Evolutionary conservation across 106 monocot genomes (phyloP).

Genomic region (Triglochin maritima): DNA sequence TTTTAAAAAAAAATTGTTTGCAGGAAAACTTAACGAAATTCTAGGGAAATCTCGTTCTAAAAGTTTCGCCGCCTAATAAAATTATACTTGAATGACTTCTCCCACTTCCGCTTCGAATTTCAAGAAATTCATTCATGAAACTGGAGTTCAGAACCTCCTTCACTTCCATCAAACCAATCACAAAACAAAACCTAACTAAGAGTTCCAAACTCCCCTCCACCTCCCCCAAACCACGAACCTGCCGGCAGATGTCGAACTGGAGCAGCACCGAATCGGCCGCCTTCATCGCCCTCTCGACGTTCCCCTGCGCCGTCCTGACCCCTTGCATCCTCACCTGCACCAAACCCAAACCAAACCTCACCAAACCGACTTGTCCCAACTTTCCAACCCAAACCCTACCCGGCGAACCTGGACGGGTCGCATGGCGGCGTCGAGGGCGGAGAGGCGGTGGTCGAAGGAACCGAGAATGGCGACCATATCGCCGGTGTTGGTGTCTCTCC

Average conservation of each 20-base stretch:
- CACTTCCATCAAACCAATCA: background rate
- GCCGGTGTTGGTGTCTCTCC: constrained; percentile 35
- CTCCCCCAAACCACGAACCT: constrained; percentile 3
- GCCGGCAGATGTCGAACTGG: constrained; percentile 16
- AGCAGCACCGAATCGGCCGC: constrained; percentile 12
- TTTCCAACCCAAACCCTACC: background rate
- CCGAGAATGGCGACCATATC: constrained; percentile 32
- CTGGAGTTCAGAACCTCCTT: background rate
- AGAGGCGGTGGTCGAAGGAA: constrained; percentile 29
- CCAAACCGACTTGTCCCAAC: background rate
- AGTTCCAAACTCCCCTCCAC: background rate
- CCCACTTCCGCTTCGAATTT: too few species aligned
- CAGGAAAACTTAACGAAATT: too few species aligned
- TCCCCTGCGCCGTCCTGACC: constrained; percentile 13
- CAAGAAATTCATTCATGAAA: too few species aligned
- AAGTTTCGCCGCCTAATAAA: too few species aligned
- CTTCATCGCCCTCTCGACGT: constrained; percentile 13
- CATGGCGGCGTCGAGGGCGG: constrained; percentile 51
- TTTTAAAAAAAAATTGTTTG: too few species aligned
- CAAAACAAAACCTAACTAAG: background rate
- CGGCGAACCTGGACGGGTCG: constrained; percentile 45
- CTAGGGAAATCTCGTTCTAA: too few species aligned
- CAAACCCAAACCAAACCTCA: background rate
- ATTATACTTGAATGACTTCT: too few species aligned
- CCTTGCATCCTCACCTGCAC: constrained; percentile 20